These are phyloP conservation scores for Striga hermonthica DNA, from an alignment of 305 asterid species.

Conservation along the genomic window DNA sequence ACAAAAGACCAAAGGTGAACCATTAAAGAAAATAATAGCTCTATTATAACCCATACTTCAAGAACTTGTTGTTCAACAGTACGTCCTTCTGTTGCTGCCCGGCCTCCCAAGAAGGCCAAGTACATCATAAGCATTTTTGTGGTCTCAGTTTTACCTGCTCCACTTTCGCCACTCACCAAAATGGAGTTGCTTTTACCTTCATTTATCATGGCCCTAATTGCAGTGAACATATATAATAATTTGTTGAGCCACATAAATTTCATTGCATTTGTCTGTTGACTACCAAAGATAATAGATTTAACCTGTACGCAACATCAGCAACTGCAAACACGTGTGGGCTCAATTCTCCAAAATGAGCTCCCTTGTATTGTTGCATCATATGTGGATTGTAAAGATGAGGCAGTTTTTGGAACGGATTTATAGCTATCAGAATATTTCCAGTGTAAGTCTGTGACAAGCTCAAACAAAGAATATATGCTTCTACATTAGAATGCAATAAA, in stretches of 20 bases:
- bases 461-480: constrained; percentile 32
- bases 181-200: constrained; percentile 94
- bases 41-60: constrained; percentile 61
- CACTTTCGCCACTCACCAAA: constrained; percentile 98
- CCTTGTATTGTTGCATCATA: constrained; percentile 98
- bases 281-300: constrained; percentile 26
- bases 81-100: constrained; percentile 95
- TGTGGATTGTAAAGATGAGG: constrained; percentile 80
- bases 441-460: constrained; percentile 81
- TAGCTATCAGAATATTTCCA: constrained; percentile 93
- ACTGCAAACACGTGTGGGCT: constrained; percentile 98
- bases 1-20: constrained; percentile 26
- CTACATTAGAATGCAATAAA: constrained; percentile 35
- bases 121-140: constrained; percentile 97
- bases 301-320: constrained; percentile 99
- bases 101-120: constrained; percentile 94
- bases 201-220: constrained; percentile 83
- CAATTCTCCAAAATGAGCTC: constrained; percentile 91
- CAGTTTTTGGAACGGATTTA: constrained; percentile 94
- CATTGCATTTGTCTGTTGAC: constrained; percentile 20
- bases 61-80: constrained; percentile 99
- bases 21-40: constrained; percentile 29
- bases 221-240: constrained; percentile 27
- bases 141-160: constrained; percentile 99
- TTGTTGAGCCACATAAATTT: constrained; percentile 26